Percentiles rank a stretch among this genome's conserved stretches.
These are phyloP conservation scores for Phytophthora ramorum DNA, from an alignment of 352 stramenopile species.

Conservation along the genomic window DNA sequence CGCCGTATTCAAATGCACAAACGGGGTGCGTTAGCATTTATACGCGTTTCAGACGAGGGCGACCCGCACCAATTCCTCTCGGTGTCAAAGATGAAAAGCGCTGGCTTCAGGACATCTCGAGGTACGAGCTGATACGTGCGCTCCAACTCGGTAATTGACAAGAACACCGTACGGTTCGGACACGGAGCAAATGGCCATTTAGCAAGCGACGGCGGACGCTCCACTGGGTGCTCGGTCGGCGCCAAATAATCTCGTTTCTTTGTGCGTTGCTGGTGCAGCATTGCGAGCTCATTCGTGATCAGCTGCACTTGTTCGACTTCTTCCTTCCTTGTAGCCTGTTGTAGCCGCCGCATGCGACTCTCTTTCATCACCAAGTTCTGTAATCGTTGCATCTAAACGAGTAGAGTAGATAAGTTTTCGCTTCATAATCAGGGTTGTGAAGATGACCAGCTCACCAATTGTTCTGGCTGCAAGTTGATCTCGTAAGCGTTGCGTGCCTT, in stretches of 20 bases:
- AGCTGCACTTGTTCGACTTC: constrained; percentile 47
- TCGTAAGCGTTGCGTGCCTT: constrained; percentile 66
- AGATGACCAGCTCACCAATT: constrained; percentile 51
- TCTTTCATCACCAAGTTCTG: constrained; percentile 69
- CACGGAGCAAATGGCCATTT: constrained; percentile 63
- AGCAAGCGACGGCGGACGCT: constrained; percentile 54
- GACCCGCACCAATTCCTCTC: constrained; percentile 67
- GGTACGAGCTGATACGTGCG: constrained; percentile 67
- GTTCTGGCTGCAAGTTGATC: constrained; percentile 67
- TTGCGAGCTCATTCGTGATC: constrained; percentile 65
- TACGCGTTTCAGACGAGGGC: background rate
- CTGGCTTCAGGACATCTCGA: constrained; percentile 68
- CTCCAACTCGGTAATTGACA: constrained; percentile 74
- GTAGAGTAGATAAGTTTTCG: background rate
- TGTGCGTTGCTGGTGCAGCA: constrained; percentile 35
- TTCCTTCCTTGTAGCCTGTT: constrained; percentile 68
- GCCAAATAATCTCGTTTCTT: constrained; percentile 26
- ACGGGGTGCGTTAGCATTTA: background rate
- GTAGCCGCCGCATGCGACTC: constrained; percentile 68
- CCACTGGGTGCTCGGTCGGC: constrained; percentile 16
- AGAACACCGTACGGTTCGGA: constrained; percentile 68
- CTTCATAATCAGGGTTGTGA: background rate
- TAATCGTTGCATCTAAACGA: constrained; percentile 61
- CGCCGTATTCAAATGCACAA: background rate
- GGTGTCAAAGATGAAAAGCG: constrained; percentile 71